Evolutionary conservation across 75 land plant genomes (phyloP), one percentile per base, ranked within the genome.

Genomic region (Pinus taeda): DNA sequence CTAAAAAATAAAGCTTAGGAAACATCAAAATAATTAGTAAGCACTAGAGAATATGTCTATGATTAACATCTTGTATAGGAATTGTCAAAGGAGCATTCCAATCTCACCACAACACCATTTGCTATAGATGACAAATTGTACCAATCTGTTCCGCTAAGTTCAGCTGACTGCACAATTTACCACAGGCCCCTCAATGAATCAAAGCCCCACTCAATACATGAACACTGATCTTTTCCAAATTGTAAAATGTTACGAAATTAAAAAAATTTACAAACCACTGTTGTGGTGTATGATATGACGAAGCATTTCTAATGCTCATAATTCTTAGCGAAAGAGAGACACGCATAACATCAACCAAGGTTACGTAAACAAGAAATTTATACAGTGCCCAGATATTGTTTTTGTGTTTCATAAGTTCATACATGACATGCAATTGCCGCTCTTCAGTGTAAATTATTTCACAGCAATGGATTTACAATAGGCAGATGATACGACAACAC

Each of bases 61-160:
- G 59, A 30, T 45, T 63, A 36, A 53, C 30, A 45, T 76, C 49
- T 76, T 22, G 14, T 15, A 76, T 21, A 42, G 17, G 53, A 20
- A 69, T 69, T 9, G 20, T 18, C 22, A 42, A 37, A 69, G 12
- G 7, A 69, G 42, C n/a, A 3, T 42, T 69, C 42, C 49, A 26
- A 74, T 77, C 94, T 88, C 75, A 92, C 94, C 78, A 88, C 84
- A 75, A 92, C 83, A 74, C 92, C 94, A 79, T 88, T 74, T 81
- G 90, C 78, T 17, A 90, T 80, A 57, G 94, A 84, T 37, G 85
- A 81, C 65, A 92, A 81, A 74, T 80, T 57, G 67, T 92, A 92
- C 94, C 94, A 92, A 57, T 82, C 70, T 57, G 83, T 83, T 74
- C 94, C 94, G 77, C 94, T 92, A 15, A 80, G 75, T 26, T 87